Evolutionary conservation across 2,329 filamentous ascomycete genomes (phyloP).

Genomic region (Calonectria henricotiae): DNA sequence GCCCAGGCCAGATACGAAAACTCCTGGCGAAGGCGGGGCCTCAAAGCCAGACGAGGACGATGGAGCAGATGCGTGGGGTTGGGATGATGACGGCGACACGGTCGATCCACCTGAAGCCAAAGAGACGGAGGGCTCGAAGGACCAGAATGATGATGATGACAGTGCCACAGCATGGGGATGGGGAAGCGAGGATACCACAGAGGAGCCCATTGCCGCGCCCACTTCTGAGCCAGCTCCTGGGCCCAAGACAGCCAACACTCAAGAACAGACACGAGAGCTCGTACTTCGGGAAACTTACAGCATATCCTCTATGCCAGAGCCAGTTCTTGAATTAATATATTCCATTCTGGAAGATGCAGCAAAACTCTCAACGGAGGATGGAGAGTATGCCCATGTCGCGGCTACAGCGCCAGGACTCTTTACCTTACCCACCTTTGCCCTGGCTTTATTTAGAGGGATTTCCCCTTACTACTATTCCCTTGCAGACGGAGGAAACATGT

Average conservation of each 20-base stretch:
- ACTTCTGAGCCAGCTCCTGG: conserved; percentile 31
- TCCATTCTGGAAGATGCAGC: conserved; percentile 75
- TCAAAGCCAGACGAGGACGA: conserved; percentile 59
- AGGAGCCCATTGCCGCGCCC: conserved; percentile 47
- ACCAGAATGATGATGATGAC: conserved; percentile 62
- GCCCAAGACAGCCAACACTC: conserved; percentile 43
- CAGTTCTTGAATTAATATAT: conserved; percentile 79
- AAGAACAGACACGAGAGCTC: conserved; percentile 73
- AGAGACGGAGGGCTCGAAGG: conserved; percentile 33
- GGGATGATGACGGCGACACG: conserved; percentile 76
- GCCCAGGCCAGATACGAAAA: conserved; percentile 42
- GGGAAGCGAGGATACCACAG: conserved; percentile 76
- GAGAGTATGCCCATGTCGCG: conserved; percentile 72
- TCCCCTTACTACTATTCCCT: conserved; percentile 82
- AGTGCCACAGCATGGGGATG: conserved; percentile 85
- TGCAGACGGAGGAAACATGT: conserved; percentile 77
- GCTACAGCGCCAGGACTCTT: conserved; percentile 81
- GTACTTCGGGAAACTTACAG: conserved; percentile 89
- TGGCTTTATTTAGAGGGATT: conserved; percentile 86
- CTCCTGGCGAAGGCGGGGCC: conserved; percentile 34
- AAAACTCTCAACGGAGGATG: conserved; percentile 71
- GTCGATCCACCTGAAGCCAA: conserved; percentile 45
- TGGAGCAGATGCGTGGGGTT: conserved; percentile 83
- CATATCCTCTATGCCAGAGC: conserved; percentile 89
- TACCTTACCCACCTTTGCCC: conserved; percentile 78